Conservation (phyloP, 306 rosid genomes). For the Urtica urens region DNA sequence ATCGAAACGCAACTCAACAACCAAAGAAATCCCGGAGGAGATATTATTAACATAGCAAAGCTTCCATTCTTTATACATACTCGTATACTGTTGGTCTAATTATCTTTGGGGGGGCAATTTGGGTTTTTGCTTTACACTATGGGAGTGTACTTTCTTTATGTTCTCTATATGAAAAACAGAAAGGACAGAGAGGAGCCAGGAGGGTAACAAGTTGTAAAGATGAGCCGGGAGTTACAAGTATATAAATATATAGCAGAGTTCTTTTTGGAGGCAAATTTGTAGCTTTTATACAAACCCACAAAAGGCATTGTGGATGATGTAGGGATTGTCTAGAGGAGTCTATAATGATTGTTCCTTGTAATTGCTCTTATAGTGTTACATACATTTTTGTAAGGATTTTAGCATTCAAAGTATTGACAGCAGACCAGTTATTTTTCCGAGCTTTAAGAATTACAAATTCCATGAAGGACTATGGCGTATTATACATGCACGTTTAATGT, state of each 20-base stretch:
- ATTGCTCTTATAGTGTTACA: constrained; percentile 18
- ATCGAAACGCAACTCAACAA: too few relatives aligned
- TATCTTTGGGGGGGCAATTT: too few relatives aligned
- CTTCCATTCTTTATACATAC: not conserved
- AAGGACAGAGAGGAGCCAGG: constrained; percentile 18
- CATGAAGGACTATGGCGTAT: too few relatives aligned
- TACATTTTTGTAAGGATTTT: constrained; percentile 32
- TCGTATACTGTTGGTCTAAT: too few relatives aligned
- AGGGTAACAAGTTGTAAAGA: constrained; percentile 48
- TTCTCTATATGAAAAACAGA: constrained; percentile 1
- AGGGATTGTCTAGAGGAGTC: constrained; percentile 20
- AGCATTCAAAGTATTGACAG: too few relatives aligned
- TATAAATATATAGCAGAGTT: constrained; percentile 15
- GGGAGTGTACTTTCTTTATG: constrained; percentile 7
- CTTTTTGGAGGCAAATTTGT: constrained; percentile 15
- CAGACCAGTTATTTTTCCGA: too few relatives aligned
- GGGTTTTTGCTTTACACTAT: constrained; percentile 17
- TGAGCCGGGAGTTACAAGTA: constrained; percentile 35
- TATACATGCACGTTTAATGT: too few relatives aligned
- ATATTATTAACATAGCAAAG: too few relatives aligned
- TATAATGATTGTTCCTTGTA: constrained; percentile 25
- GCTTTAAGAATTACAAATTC: too few relatives aligned
- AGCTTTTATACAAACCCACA: constrained; percentile 12
- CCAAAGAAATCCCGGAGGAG: too few relatives aligned
- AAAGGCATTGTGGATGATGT: constrained; percentile 21